Evolutionary conservation across 768 basidiomycete species (phyloP).

Genomic region (Kwoniella botswanensis): DNA sequence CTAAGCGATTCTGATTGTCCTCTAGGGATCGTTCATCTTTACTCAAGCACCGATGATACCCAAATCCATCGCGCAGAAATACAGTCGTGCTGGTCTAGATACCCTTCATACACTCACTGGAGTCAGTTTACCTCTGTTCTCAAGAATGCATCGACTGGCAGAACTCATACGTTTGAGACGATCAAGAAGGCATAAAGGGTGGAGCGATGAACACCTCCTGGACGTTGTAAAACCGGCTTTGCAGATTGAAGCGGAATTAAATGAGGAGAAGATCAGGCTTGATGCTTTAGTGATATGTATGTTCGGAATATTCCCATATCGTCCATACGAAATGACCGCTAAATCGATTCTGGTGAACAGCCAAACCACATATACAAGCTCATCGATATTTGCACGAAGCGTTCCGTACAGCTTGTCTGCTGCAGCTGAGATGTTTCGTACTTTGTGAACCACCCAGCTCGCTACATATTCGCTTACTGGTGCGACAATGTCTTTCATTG

Average conservation of each 20-base stretch:
- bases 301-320: conserved; percentile 11
- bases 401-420: conserved; percentile 38
- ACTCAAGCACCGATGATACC: conserved; percentile 28
- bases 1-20: neutral
- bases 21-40: conserved; percentile 36
- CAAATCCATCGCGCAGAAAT: conserved; percentile 14
- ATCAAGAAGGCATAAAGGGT: conserved; percentile 23
- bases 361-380: conserved; percentile 35
- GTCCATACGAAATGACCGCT: neutral
- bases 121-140: conserved; percentile 35
- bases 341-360: conserved; percentile 9
- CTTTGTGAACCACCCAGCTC: conserved; percentile 39
- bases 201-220: conserved; percentile 40
- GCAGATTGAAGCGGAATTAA: conserved; percentile 32
- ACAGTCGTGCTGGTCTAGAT: conserved; percentile 27
- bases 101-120: conserved; percentile 44
- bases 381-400: conserved; percentile 52
- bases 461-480: conserved; percentile 38
- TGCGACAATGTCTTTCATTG: conserved; percentile 41
- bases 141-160: conserved; percentile 39
- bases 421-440: conserved; percentile 36
- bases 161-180: conserved; percentile 29
- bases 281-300: conserved; percentile 34
- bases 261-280: conserved; percentile 34
- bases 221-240: conserved; percentile 35